Evolutionary conservation across 169 alveolate species (phyloP), one percentile per base, ranked within the genome.

Genomic region (Cryptosporidium ryanae): DNA sequence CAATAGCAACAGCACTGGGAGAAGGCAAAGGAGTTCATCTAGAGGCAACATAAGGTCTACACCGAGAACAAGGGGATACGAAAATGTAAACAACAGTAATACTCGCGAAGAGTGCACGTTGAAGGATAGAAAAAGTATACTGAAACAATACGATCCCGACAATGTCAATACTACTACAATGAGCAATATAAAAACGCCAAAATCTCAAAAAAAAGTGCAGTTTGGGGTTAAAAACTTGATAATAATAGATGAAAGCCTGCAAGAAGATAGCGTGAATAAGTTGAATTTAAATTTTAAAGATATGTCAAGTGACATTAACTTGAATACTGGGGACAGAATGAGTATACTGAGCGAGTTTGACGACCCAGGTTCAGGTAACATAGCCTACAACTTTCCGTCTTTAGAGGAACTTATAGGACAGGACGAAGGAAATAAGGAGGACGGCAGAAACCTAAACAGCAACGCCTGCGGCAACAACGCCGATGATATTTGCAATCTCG

Each of bases 181-280:
- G 50, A 25, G 32, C 13, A 76, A 59, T 59, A 59, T 61, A 18
- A 76, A 76, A 27, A 76, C 87, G 27, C 87, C 87, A 38, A 76
- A 76, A 61, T 76, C 87, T 3, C 87, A 76, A 10, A 76, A 76
- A 65, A 76, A 76, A 31, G 87, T 76, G 7, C 87, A 76, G 38
- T 76, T 76, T 61, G 71, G 71, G 1, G 65, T 65, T 7, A 76
- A 76, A 43, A 76, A 55, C 59, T 55, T 76, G 21, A 76, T 76
- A 38, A 68, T 68, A 52, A 76, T 76, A 38, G 64, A 76, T 25
- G 68, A 55, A 61, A 61, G 48, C 59, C 38, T 43, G 31, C 87
- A 55, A 76, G 49, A 76, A 34, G 27, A 25, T 23, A 55, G 52
- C 29, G 50, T 29, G 2, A 21, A 68, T 52, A 55, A 68, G 15